These are phyloP conservation scores for Solanum bukasovii DNA, from an alignment of 257 asterid species.

Conservation along the genomic window DNA sequence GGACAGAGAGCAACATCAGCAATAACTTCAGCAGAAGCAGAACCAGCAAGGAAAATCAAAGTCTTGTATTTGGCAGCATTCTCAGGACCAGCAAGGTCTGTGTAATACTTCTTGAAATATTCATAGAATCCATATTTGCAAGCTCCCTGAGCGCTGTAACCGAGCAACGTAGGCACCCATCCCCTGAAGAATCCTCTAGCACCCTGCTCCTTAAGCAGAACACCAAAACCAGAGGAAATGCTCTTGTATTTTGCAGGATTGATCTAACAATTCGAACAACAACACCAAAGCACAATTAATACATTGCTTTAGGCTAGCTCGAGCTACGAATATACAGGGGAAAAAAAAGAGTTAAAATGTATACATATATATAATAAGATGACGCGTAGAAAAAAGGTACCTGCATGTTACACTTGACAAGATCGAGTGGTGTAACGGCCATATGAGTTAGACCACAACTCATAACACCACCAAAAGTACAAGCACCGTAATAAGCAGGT, in stretches of 20 bases:
- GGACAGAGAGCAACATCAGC: conserved; percentile 69
- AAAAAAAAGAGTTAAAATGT: not conserved
- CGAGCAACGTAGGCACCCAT: conserved; percentile 60
- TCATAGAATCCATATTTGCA: conserved; percentile 59
- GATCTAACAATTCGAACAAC: conserved; percentile 21
- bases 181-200: conserved; percentile 49
- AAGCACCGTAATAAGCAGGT: conserved; percentile 53
- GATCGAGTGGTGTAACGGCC: conserved; percentile 80
- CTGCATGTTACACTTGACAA: conserved; percentile 95
- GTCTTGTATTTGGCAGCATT: conserved; percentile 58
- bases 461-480: conserved; percentile 48
- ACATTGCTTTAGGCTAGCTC: not conserved
- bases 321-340: not conserved
- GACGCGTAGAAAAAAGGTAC: conserved; percentile 6
- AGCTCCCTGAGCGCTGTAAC: conserved; percentile 75
- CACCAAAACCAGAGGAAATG: conserved; percentile 47
- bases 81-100: conserved; percentile 58
- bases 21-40: conserved; percentile 60
- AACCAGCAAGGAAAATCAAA: conserved; percentile 55
- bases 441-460: conserved; percentile 73
- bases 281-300: not conserved
- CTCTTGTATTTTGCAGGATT: conserved; percentile 59
- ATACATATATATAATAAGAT: not conserved
- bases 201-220: conserved; percentile 56
- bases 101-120: conserved; percentile 44